Evolutionary conservation across 371 early-diverging fungal species (phyloP).

Genomic region (Mucor plumbeus): DNA sequence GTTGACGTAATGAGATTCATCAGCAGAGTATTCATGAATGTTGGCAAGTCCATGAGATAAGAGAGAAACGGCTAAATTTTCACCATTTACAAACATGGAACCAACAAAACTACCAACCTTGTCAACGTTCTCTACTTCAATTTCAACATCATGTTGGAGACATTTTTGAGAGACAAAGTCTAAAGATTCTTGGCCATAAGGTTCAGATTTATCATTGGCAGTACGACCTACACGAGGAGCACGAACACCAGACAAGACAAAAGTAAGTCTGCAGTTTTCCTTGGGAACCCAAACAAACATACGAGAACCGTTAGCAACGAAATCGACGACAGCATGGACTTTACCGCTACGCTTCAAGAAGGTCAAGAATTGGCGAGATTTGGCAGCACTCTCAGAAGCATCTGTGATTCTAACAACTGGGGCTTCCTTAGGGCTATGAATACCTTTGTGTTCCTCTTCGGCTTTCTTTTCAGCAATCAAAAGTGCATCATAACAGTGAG

Average conservation of each 20-base stretch:
- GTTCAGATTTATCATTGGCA: conserved; percentile 79
- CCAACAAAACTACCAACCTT: conserved; percentile 93
- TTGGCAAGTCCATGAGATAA: conserved; percentile 82
- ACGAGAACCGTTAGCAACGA: conserved; percentile 84
- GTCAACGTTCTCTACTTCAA: conserved; percentile 86
- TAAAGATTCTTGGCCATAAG: conserved; percentile 86
- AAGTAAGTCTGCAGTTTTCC: conserved; percentile 82
- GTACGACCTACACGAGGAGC: conserved; percentile 74
- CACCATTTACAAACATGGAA: conserved; percentile 71
- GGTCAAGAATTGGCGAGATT: conserved; percentile 86
- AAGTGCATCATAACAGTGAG: conserved; percentile 85
- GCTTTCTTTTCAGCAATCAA: conserved; percentile 84
- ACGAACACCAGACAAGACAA: conserved; percentile 82
- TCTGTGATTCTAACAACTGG: conserved; percentile 71
- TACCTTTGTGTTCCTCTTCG: conserved; percentile 71
- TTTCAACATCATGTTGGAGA: conserved; percentile 92
- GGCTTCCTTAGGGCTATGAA: conserved; percentile 80
- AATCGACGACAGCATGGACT: conserved; percentile 83
- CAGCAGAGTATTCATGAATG: conserved; percentile 85
- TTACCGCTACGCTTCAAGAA: conserved; percentile 82
- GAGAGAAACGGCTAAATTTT: conserved; percentile 70
- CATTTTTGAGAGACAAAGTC: conserved; percentile 66
- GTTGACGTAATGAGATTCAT: conserved; percentile 73
- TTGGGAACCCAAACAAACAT: conserved; percentile 84
- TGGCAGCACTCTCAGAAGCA: conserved; percentile 76